Percentiles rank a stretch among this genome's conserved stretches.
phyloP scores from a whole-genome alignment of 805 yeast species.

The Kurtzmaniella cleridarum region DNA sequence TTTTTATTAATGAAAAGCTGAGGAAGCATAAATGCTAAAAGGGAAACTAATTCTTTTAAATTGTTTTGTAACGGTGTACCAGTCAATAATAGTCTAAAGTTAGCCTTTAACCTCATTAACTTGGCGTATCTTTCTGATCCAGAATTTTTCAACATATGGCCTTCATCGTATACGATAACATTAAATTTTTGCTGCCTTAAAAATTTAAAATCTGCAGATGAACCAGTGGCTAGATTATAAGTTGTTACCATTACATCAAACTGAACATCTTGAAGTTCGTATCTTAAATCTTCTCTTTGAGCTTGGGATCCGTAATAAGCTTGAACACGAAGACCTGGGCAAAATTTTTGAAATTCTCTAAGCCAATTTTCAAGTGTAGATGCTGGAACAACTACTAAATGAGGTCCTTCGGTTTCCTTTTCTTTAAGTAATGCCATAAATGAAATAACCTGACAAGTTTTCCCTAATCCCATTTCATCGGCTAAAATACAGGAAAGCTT shows the following conservation, averaged over 20 bases:
- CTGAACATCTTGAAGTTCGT: slow-evolving; percentile 50
- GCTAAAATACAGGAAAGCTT: slow-evolving; percentile 89
- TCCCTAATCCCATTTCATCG: slow-evolving; percentile 98
- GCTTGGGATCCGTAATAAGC: slow-evolving; percentile 89
- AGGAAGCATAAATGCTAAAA: slow-evolving; percentile 89
- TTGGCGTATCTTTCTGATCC: slow-evolving; percentile 80
- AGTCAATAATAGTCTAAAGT: slow-evolving; percentile 81
- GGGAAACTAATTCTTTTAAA: slow-evolving; percentile 80
- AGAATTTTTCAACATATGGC: slow-evolving; percentile 93
- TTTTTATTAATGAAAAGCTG: slow-evolving; percentile 70
- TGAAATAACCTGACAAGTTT: slow-evolving; percentile 93
- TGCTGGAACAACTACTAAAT: slow-evolving; percentile 90
- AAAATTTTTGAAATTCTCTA: slow-evolving; percentile 85
- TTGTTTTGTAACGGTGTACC: slow-evolving; percentile 98
- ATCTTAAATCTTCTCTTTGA: slow-evolving; percentile 82
- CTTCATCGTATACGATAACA: slow-evolving; percentile 93
- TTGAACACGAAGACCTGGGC: slow-evolving; percentile 75
- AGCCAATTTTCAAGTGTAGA: slow-evolving; percentile 97
- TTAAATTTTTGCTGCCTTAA: slow-evolving; percentile 72
- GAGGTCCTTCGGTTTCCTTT: slow-evolving; percentile 60
- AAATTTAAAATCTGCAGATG: slow-evolving; percentile 75
- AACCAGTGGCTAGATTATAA: slow-evolving; percentile 84
- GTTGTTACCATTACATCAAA: slow-evolving; percentile 94
- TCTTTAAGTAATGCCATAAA: slow-evolving; percentile 83
- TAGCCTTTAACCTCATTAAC: slow-evolving; percentile 76